phyloP scores from a whole-genome alignment of 805 yeast genomes.

The Sporopachydermia lactativora region DNA sequence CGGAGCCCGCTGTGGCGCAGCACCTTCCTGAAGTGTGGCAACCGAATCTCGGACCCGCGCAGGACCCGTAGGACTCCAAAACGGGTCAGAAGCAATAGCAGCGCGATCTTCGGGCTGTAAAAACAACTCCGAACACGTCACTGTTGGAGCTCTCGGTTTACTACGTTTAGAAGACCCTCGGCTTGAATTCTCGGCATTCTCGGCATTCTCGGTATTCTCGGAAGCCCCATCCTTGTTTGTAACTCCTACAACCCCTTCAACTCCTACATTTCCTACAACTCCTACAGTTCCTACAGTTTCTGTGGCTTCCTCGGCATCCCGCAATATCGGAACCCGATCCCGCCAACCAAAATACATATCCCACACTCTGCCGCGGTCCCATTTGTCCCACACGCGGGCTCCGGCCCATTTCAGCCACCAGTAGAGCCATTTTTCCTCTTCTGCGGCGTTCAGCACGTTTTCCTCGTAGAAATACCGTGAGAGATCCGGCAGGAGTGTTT shows the following conservation, averaged over 20 bases:
- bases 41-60: slow-evolving; percentile 1
- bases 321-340: slow-evolving; percentile 16
- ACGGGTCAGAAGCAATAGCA: slow-evolving; percentile 44
- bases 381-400: slow-evolving; percentile 66
- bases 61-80: slow-evolving; percentile 35
- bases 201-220: background rate
- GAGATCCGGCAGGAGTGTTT: slow-evolving; percentile 58
- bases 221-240: slow-evolving; percentile 3
- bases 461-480: slow-evolving; percentile 70
- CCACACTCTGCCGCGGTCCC: slow-evolving; percentile 83
- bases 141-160: background rate
- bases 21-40: slow-evolving; percentile 3
- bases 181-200: background rate
- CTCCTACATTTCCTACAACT: slow-evolving; percentile 5
- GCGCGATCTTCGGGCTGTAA: background rate
- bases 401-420: slow-evolving; percentile 96
- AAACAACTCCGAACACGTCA: background rate
- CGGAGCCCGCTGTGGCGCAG: background rate
- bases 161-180: background rate
- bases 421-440: slow-evolving; percentile 76
- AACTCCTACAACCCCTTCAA: slow-evolving; percentile 3
- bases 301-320: slow-evolving; percentile 3
- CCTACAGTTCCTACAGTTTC: slow-evolving; percentile 12
- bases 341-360: slow-evolving; percentile 70
- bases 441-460: slow-evolving; percentile 43